Conservation (phyloP, 768 basidiomycete species). For the Atractiella rhizophila region DNA sequence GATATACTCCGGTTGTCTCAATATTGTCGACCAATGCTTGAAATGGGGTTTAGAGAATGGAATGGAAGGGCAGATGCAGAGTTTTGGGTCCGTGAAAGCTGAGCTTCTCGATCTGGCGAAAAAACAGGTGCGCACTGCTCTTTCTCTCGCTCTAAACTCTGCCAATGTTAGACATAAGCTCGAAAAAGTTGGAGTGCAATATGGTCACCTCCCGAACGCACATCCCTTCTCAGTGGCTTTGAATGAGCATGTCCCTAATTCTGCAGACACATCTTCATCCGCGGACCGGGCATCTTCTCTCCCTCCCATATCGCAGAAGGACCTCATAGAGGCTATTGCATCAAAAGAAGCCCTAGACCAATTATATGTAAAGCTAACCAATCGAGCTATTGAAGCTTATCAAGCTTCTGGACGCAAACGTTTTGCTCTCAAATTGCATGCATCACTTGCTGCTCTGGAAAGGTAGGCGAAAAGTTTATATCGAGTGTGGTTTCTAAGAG, state of each 20-base stretch:
- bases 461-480: slow-evolving; percentile 31
- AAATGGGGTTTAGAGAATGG: slow-evolving; percentile 33
- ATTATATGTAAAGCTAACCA: slow-evolving; percentile 46
- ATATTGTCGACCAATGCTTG: slow-evolving; percentile 54
- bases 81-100: slow-evolving; percentile 54
- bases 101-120: slow-evolving; percentile 72
- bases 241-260: slow-evolving; percentile 17
- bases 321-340: slow-evolving; percentile 2
- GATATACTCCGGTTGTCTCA: slow-evolving; percentile 72
- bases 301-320: slow-evolving; percentile 10
- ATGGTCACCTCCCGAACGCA: slow-evolving; percentile 41
- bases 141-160: not conserved
- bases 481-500: not conserved
- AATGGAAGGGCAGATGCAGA: slow-evolving; percentile 30
- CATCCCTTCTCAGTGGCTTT: slow-evolving; percentile 42
- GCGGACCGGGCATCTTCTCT: slow-evolving; percentile 7
- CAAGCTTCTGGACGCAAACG: slow-evolving; percentile 58
- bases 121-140: slow-evolving; percentile 36
- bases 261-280: too few species aligned
- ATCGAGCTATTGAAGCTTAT: slow-evolving; percentile 62
- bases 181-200: slow-evolving; percentile 52
- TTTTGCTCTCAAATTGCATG: slow-evolving; percentile 62
- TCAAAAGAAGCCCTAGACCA: slow-evolving; percentile 18
- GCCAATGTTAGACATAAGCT: slow-evolving; percentile 29
- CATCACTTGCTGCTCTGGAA: slow-evolving; percentile 64